phyloP scores from a whole-genome alignment of 164 flowering plant genomes.

The Vitis rotundifolia region DNA sequence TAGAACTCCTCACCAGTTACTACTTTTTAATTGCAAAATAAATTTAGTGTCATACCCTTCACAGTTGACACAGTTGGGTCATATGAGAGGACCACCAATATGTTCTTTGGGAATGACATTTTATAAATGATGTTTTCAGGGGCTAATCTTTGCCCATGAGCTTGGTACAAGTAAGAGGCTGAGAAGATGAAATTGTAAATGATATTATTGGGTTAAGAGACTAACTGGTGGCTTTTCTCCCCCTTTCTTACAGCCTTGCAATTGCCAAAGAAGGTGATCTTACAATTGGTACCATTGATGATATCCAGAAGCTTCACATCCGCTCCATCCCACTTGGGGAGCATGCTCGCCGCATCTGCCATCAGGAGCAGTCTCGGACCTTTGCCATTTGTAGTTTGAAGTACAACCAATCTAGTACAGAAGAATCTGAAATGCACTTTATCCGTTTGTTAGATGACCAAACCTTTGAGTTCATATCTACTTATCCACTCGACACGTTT shows the following conservation, averaged over 20 bases:
- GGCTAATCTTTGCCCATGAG: too few relatives aligned
- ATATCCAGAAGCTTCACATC: constrained; percentile 97
- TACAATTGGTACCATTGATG: constrained; percentile 96
- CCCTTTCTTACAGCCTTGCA: constrained; percentile 69
- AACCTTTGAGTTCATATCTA: constrained; percentile 83
- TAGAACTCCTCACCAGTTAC: too few relatives aligned
- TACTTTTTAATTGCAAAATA: too few relatives aligned
- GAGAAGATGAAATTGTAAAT: too few relatives aligned
- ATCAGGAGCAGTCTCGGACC: constrained; percentile 90
- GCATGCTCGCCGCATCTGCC: constrained; percentile 93
- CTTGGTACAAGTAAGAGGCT: too few relatives aligned
- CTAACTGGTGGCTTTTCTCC: background rate
- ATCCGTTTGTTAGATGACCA: constrained; percentile 92
- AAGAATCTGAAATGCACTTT: constrained; percentile 84
- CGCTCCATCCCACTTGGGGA: constrained; percentile 97
- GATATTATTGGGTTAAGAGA: too few relatives aligned
- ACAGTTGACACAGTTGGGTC: too few relatives aligned
- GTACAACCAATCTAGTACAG: constrained; percentile 65
- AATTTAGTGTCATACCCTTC: too few relatives aligned
- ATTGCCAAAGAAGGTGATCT: constrained; percentile 99
- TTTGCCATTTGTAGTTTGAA: constrained; percentile 86
- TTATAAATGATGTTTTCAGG: too few relatives aligned
- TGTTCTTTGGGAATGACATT: too few relatives aligned
- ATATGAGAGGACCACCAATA: too few relatives aligned
- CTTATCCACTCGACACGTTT: constrained; percentile 80